Base-by-base conservation (phyloP, 139 green algal genomes). In the Micromonas pusilla region DNA sequence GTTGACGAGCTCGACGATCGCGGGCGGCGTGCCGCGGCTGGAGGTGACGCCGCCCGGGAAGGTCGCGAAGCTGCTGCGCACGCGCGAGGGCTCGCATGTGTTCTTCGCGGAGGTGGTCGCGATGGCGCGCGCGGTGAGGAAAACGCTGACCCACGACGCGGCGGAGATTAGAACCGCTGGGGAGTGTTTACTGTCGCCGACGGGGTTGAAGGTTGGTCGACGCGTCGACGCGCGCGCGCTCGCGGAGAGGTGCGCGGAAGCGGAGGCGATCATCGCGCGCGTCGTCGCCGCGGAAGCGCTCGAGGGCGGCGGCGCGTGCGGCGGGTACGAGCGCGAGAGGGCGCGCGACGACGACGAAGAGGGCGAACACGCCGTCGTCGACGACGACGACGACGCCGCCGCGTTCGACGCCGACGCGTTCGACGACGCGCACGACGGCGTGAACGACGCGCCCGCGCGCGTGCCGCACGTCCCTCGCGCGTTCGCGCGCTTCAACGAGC, bases 71-170 rank as follows among this genome's bases (percentile, higher is more conserved):
- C 38, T 78, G 2, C 20, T 78, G 26, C 28, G 20, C 23, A n/a
- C 25, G 20, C 31, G 21, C 1, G 72, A 78, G 53, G 72, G 45
- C 1, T 52, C 20, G 1, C 72, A 78, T 31, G 28, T 62, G 31
- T 67, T 78, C 31, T 68, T 78, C 53, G 52, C 72, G 6, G 72
- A 78, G 5, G 0, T 68, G n/a, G n/a, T 28, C 16, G 36, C 54
- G 26, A 78, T 78, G 72, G 31, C 54, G 53, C 16, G 32, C 4
- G 72, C 33, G 20, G 52, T 67, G 26, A 4, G 30, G 4, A 26
- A 6, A 36, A 34, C 53, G 37, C 68, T 75, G 34, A 32, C 23
- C 2, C 68, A 75, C 37, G 37, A 75, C 1, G 20, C 52, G 16
- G 37, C 4, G 20, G 37, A 63, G 21, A 36, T 75, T 33, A 34